Conservation (phyloP, 2,329 filamentous ascomycete species). For the Nemania serpens region DNA sequence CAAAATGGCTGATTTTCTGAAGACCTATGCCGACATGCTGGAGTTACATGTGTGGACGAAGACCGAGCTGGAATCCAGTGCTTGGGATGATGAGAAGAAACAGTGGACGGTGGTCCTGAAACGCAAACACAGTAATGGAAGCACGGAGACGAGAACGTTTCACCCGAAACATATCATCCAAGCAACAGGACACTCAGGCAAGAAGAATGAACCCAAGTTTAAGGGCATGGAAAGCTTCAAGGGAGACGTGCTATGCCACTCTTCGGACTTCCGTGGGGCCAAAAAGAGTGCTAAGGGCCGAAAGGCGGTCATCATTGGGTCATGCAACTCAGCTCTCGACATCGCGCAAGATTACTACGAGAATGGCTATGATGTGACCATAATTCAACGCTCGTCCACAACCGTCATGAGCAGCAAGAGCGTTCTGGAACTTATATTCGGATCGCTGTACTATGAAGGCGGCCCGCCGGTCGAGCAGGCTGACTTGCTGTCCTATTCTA, state of each 20-base stretch:
- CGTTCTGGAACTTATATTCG: slow-evolving; percentile 57
- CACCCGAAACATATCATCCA: slow-evolving; percentile 68
- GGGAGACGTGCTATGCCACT: slow-evolving; percentile 59
- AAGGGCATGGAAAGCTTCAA: slow-evolving; percentile 58
- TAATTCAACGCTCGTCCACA: slow-evolving; percentile 64
- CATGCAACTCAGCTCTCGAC: slow-evolving; percentile 63
- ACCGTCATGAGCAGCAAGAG: slow-evolving; percentile 57
- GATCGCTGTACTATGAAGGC: slow-evolving; percentile 54
- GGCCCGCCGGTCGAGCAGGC: slow-evolving; percentile 68
- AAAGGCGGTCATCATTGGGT: slow-evolving; percentile 61
- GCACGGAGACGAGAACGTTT: slow-evolving; percentile 56
- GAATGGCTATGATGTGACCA: slow-evolving; percentile 62
- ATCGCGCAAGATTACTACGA: slow-evolving; percentile 63
- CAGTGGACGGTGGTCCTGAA: slow-evolving; percentile 56
- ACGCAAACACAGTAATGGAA: slow-evolving; percentile 34
- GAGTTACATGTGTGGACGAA: slow-evolving; percentile 68
- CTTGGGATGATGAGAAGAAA: slow-evolving; percentile 54
- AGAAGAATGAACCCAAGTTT: slow-evolving; percentile 64
- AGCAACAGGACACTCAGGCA: slow-evolving; percentile 70
- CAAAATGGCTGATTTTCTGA: slow-evolving; percentile 68
- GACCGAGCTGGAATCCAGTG: slow-evolving; percentile 51
- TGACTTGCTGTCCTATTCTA: slow-evolving; percentile 63
- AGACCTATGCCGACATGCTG: slow-evolving; percentile 62
- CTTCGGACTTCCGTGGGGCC: slow-evolving; percentile 56
- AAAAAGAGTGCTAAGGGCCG: slow-evolving; percentile 46